Evolutionary conservation across 768 basidiomycete genomes (phyloP), one percentile per base, ranked within the genome.

Genomic region (Terana coerulea): DNA sequence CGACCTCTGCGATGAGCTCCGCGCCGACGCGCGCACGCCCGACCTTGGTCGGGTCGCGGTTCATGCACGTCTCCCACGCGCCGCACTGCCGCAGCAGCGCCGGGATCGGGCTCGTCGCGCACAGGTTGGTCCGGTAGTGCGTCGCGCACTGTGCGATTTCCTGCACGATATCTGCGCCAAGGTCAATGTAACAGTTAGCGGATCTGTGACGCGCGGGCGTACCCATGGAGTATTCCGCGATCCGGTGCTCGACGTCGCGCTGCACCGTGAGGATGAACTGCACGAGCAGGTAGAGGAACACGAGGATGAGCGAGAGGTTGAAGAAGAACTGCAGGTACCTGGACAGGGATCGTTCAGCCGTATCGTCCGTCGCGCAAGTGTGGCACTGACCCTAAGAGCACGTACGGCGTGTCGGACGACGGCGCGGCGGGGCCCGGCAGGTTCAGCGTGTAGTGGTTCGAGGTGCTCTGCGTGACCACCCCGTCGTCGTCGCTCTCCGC

Each of bases 261-360:
- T 92, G 88, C 29, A 99, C 85, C 8, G 93, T 94, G 52, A 89
- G 72, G 62, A 98, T 85, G 70, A 95, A 93, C 64, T 88, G 85
- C 41, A 94, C 70, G 39, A 87, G 73, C 52, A 98, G 76, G 64
- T 94, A 97, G 55, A 99, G 71, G 62, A 91, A 88, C 42, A 95
- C 72, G 34, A 90, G 60, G 42, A 93, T 82, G 31, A 98, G 78
- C 5, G 88, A 84, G 21, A 90, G 71, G 68, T 98, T 97, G 74
- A 97, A 97, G 69, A 90, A 83, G 70, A 98, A 91, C 65, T 98
- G 95, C 19, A 95, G 73, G 68, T 98, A 98, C 55, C 91, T 90
- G 55, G 24, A 15, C 1, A 10, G 22, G 26, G 19, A 35, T 51
- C 2, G 11, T 37, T 26, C n/a, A 30, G 22, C 24, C n/a, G 34